phyloP scores from a whole-genome alignment of 1,284 basidiomycete species.

The Hypsizygus ulmarius region DNA sequence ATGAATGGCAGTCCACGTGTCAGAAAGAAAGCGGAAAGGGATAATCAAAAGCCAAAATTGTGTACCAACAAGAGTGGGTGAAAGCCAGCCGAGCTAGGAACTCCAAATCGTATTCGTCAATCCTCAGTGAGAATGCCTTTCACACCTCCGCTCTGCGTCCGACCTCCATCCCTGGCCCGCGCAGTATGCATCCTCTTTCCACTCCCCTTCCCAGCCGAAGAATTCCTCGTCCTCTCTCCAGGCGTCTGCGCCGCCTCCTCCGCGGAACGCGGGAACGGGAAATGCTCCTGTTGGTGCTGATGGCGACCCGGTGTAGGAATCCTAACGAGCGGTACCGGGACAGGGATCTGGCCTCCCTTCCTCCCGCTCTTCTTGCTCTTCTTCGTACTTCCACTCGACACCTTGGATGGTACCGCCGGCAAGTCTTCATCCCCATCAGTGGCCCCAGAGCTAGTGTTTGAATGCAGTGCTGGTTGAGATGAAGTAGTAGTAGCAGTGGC shows the following conservation, averaged over 20 bases:
- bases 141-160: slow-evolving; percentile 79
- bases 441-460: background rate
- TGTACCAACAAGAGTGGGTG: too few relatives aligned
- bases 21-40: too few relatives aligned
- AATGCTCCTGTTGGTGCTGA: slow-evolving; percentile 39
- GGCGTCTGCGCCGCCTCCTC: slow-evolving; percentile 31
- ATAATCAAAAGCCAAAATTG: too few relatives aligned
- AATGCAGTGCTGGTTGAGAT: background rate
- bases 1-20: too few relatives aligned
- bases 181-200: slow-evolving; percentile 58
- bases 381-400: background rate
- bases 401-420: background rate
- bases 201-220: slow-evolving; percentile 24
- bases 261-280: slow-evolving; percentile 56
- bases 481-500: background rate
- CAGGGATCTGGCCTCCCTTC: slow-evolving; percentile 35
- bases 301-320: slow-evolving; percentile 21
- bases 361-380: slow-evolving; percentile 29
- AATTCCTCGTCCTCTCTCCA: slow-evolving; percentile 25
- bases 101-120: slow-evolving; percentile 16
- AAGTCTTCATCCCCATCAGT: background rate
- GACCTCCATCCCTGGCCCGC: slow-evolving; percentile 70
- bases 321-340: slow-evolving; percentile 40
- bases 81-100: too few relatives aligned
- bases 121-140: slow-evolving; percentile 59